These are phyloP conservation scores for Lolium rigidum DNA, from an alignment of 176 grass and related monocot species.

Conservation along the genomic window DNA sequence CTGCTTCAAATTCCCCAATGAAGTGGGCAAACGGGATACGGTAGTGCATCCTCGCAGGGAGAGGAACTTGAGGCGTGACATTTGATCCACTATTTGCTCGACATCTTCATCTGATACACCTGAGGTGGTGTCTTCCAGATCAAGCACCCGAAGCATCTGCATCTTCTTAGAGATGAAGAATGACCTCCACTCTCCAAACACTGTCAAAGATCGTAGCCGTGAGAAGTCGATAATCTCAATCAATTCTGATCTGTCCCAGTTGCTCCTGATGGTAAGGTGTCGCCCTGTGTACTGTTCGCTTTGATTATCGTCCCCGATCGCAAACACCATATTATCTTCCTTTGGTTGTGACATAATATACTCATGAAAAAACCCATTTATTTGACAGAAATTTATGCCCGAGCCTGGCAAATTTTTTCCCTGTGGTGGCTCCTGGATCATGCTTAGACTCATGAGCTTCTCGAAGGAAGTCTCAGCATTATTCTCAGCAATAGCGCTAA, in stretches of 20 bases:
- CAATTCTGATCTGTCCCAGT: neutral
- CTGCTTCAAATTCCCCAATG: neutral
- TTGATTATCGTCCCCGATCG: neutral
- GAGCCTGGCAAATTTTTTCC: neutral
- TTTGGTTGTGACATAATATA: neutral
- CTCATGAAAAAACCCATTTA: neutral
- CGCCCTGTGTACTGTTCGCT: neutral
- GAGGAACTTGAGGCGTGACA: neutral
- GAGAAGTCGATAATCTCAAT: neutral
- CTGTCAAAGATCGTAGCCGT: neutral
- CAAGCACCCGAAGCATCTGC: neutral
- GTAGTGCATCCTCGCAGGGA: neutral
- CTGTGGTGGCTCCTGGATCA: neutral
- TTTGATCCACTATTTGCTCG: neutral
- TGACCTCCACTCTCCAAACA: neutral
- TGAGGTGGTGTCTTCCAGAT: neutral
- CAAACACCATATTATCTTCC: slow-evolving; percentile 1
- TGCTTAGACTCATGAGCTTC: neutral
- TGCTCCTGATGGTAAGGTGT: neutral
- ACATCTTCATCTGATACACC: neutral
- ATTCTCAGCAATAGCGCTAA: neutral
- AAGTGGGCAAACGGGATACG: neutral
- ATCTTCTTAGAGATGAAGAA: neutral
- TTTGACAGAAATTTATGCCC: neutral
- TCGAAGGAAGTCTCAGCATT: neutral